phyloP scores from a whole-genome alignment of 208 protist genomes.

The Trypanosoma scelopori region DNA sequence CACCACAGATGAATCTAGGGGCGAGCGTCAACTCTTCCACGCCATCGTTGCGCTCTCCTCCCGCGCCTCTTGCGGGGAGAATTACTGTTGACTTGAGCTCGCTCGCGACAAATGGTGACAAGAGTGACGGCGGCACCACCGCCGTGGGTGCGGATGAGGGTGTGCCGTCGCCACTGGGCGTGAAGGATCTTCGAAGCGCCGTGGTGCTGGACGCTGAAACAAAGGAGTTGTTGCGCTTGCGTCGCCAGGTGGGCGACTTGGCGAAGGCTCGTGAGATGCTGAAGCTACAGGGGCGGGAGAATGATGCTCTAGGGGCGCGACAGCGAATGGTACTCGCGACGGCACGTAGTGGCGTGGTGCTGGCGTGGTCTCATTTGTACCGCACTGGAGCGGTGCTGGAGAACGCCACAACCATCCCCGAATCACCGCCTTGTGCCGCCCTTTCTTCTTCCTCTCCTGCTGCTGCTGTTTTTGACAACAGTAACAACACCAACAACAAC shows the following conservation, averaged over 20 bases:
- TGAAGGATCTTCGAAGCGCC: constrained; percentile 82
- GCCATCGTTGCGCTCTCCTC: constrained; percentile 10
- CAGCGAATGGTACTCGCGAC: constrained; percentile 41
- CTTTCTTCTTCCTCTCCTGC: no score
- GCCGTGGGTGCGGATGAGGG: not conserved
- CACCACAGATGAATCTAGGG: constrained; percentile 1
- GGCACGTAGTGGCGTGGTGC: constrained; percentile 40
- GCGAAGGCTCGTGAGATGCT: constrained; percentile 49
- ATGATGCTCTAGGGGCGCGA: constrained; percentile 29
- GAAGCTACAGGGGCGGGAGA: constrained; percentile 27
- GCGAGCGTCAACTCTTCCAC: constrained; percentile 3
- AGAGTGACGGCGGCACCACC: not conserved
- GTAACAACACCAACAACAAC: no score
- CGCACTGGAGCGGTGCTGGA: constrained; percentile 74
- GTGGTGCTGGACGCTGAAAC: constrained; percentile 62
- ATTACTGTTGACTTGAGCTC: constrained; percentile 67
- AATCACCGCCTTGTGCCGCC: not conserved
- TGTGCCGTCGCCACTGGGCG: constrained; percentile 51
- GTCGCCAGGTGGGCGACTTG: constrained; percentile 42
- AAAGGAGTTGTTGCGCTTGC: constrained; percentile 59
- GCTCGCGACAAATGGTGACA: constrained; percentile 23
- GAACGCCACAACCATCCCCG: constrained; percentile 22
- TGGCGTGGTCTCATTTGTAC: constrained; percentile 75
- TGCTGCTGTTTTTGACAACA: no score
- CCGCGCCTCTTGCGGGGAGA: constrained; percentile 38